Base-by-base conservation (phyloP, 2,329 filamentous ascomycete genomes). In the Aspergillus eucalypticola region DNA sequence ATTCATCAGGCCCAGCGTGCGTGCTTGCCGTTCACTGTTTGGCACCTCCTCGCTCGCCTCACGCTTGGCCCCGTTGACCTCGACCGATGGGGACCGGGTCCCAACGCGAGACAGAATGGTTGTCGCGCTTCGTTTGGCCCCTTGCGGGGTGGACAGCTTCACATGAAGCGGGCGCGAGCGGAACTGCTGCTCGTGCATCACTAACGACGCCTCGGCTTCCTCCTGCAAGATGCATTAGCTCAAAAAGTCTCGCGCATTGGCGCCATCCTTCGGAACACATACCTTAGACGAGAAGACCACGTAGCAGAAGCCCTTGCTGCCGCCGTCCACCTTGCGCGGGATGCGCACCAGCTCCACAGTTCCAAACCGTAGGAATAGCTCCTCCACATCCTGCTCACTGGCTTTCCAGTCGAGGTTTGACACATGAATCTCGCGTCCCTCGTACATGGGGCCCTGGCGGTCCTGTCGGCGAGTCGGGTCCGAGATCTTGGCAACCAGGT, bases 381-480 rank as follows among this genome's bases (percentile, higher is more conserved):
- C 84, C 60, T 84, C 82, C 38, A 98, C 69, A 39, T 96, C 90
- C 2, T 83, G 77, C 68, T 95, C 90, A 3, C 81, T 83, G 1
- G 84, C 81, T 29, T 81, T 81, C 60, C 80, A 81, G 63, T 90
- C 85, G 11, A 94, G 75, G 61, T 91, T 89, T 56, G 83, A 88
- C 55, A 97, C 82, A 69, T 92, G 90, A 8, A 98, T 77, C 76
- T 98, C 94, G 35, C 95, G 87, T 3, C 91, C 91, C 74, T 98
- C 94, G n/a, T 90, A 87, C 52, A 90, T 84, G 8, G 93, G 88
- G 21, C 92, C 92, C 60, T 89, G 86, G 21, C 95, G 90, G 44
- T 86, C 82, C 74, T 96, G 92, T 75, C 91, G 94, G 29, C 85
- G 84, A 8, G 80, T 78, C 0, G 95, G 95, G 69, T 98, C 87